Evolutionary conservation across 192 early-diverging fungal genomes (phyloP), one percentile per base, ranked within the genome.

Genomic region (Umbelopsis ramanniana): DNA sequence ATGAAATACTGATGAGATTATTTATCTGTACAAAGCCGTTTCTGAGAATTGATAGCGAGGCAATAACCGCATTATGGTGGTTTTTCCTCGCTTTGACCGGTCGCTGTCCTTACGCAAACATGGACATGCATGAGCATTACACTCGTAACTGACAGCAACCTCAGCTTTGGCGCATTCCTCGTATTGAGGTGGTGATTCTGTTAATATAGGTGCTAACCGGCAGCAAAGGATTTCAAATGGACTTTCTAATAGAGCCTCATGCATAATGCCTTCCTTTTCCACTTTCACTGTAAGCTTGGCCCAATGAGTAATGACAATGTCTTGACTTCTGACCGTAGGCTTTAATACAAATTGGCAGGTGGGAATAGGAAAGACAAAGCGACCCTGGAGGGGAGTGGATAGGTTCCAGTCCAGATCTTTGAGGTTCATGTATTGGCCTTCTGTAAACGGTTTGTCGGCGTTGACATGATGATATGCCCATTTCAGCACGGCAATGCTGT

Each of bases 351-450:
- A 48, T 8, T 52, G 52, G 14, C 76, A 78, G n/a, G 46, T 47
- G 38, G 76, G 76, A n/a, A 78, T 29, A 46, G 76, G 72, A 19
- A 78, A n/a, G 6, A 74, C 76, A 74, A 78, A 78, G 3, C 72
- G 68, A 0, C 72, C 72, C 40, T 54, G 57, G 3, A 63, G 29
- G 15, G 57, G 57, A n/a, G 57, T 37, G 0, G 24, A 29, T 12
- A 63, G 57, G n/a, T 63, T 29, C 57, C 57, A 63, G n/a, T 74
- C 47, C 21, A 78, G 7, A 1, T 53, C 29, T 37, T 78, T 78
- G 6, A 78, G 6, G 54, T 78, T 78, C 26, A n/a, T 37, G 19
- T 63, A 63, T 6, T 22, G 10, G 6, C 57, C 26, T 0, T 63
- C 57, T 3, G 57, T 38, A 37, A 29, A 63, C 33, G 57, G 57